Conservation (phyloP, 805 yeast genomes). For the Scheffersomyces coipomensis region DNA sequence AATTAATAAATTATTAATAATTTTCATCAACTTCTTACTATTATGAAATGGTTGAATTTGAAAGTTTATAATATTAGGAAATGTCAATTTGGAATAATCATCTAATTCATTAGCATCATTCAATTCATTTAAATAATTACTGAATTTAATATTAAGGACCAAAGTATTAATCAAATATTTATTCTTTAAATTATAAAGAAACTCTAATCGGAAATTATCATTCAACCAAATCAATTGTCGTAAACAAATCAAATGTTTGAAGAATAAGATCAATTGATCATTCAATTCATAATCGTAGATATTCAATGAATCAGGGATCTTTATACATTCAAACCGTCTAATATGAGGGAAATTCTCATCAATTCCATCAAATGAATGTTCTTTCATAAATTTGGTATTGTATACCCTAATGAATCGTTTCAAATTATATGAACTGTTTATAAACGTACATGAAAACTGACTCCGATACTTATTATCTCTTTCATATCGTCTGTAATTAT, state of each 20-base stretch:
- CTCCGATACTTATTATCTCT: not conserved
- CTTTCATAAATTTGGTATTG: conserved; percentile 1
- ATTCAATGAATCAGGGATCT: conserved; percentile 43
- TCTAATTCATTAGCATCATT: conserved; percentile 8
- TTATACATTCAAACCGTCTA: conserved; percentile 27
- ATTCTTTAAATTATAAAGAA: conserved; percentile 30
- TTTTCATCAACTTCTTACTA: conserved; percentile 20
- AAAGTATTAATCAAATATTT: conserved; percentile 20
- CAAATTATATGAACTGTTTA: conserved; percentile 39
- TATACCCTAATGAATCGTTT: conserved; percentile 29
- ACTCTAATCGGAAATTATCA: conserved; percentile 27
- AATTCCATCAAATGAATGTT: conserved; percentile 1
- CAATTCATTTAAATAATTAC: conserved; percentile 12
- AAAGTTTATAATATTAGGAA: conserved; percentile 27
- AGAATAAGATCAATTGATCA: conserved; percentile 20
- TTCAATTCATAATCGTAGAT: conserved; percentile 30
- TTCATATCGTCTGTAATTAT: conserved; percentile 9
- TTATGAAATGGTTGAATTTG: conserved; percentile 35
- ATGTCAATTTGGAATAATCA: conserved; percentile 9
- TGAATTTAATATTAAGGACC: conserved; percentile 28
- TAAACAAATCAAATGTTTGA: conserved; percentile 20
- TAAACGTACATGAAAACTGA: conserved; percentile 21
- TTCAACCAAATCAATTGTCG: conserved; percentile 31
- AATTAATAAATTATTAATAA: conserved; percentile 15
- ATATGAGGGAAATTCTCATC: conserved; percentile 11